Conservation (phyloP, 768 basidiomycete genomes). For the Hygrocybe punicea region DNA sequence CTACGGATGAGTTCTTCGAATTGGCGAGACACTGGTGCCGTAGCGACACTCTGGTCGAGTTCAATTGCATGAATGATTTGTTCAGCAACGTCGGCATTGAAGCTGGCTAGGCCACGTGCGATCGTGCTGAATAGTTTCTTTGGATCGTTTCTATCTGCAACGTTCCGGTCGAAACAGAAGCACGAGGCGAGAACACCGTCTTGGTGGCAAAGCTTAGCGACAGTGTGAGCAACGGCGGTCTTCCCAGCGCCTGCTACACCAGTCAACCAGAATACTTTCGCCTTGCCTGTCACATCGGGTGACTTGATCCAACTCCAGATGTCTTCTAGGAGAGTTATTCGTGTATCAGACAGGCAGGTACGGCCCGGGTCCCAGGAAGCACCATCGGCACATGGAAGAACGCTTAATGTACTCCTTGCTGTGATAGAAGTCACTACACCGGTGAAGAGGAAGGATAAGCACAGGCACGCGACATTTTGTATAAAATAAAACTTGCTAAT, state of each 20-base stretch:
- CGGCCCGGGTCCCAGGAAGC: not conserved
- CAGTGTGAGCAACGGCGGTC: constrained; percentile 13
- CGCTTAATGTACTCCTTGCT: not conserved
- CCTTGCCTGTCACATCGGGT: not conserved
- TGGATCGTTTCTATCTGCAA: constrained; percentile 6
- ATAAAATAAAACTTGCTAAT: not conserved
- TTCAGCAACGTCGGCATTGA: not conserved
- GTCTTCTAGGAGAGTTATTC: not conserved
- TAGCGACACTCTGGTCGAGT: not conserved
- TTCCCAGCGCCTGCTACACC: constrained; percentile 20
- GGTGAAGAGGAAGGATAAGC: not conserved
- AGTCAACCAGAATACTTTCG: constrained; percentile 12
- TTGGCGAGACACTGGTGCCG: not conserved
- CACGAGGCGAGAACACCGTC: constrained; percentile 12
- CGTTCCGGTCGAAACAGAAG: constrained; percentile 8
- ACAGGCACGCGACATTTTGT: not conserved
- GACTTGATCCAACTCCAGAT: constrained; percentile 6
- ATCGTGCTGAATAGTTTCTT: constrained; percentile 8
- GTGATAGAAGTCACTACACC: not conserved
- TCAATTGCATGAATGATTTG: not conserved
- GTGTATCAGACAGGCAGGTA: constrained; percentile 1
- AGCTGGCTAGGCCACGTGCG: constrained; percentile 1
- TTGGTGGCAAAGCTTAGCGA: constrained; percentile 11
- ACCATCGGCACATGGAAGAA: not conserved
- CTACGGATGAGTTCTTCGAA: constrained; percentile 1